These are phyloP conservation scores for Lentinula novae-zelandiae DNA, from an alignment of 1,284 basidiomycete genomes.

Conservation along the genomic window DNA sequence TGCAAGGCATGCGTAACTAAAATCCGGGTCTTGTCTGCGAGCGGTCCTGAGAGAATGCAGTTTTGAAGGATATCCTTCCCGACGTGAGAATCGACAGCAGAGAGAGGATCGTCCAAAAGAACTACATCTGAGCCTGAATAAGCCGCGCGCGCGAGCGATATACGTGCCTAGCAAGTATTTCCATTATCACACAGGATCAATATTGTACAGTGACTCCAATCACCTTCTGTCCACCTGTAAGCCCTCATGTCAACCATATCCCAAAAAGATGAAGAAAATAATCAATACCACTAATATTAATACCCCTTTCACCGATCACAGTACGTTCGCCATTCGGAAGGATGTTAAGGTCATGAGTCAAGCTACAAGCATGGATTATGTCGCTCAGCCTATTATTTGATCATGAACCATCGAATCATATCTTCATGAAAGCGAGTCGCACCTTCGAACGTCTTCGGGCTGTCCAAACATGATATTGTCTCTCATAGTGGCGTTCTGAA, in stretches of 20 bases:
- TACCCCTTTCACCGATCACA: conserved; percentile 68
- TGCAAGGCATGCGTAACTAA: conserved; percentile 58
- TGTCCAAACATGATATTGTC: conserved; percentile 51
- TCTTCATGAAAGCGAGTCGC: neutral
- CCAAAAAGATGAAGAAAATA: neutral
- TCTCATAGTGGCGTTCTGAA: conserved; percentile 56
- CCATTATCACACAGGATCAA: conserved; percentile 20
- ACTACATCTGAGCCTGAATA: conserved; percentile 61
- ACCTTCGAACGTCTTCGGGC: conserved; percentile 36
- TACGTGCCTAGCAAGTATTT: conserved; percentile 45
- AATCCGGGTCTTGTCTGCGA: conserved; percentile 47
- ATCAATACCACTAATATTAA: conserved; percentile 29
- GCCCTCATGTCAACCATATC: neutral
- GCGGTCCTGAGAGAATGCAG: conserved; percentile 40
- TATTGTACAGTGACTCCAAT: too few relatives aligned
- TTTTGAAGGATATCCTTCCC: conserved; percentile 42
- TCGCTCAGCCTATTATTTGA: conserved; percentile 6
- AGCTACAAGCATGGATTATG: conserved; percentile 40
- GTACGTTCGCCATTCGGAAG: conserved; percentile 50
- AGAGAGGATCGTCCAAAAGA: conserved; percentile 48
- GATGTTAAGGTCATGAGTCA: conserved; percentile 48
- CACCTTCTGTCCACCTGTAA: conserved; percentile 34
- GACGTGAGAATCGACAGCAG: conserved; percentile 53
- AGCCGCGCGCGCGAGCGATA: conserved; percentile 62
- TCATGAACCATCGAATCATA: too few relatives aligned